These are phyloP conservation scores for Wickerhamiella spandovensis DNA, from an alignment of 805 yeast genomes.

Conservation along the genomic window DNA sequence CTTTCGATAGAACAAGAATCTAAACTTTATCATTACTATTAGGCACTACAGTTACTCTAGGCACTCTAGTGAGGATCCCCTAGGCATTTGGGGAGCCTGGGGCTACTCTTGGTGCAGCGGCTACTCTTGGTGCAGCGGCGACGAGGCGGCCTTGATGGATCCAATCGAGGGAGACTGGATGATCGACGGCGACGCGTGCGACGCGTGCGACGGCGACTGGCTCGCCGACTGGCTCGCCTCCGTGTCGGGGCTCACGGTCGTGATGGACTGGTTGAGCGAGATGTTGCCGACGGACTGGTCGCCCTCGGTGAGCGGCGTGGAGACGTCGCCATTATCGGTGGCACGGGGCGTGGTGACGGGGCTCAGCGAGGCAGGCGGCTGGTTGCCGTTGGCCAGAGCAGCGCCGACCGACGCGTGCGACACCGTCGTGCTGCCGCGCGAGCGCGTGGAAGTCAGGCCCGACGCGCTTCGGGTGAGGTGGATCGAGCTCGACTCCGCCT, in stretches of 20 bases:
- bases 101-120: too few species aligned
- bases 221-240: too few species aligned
- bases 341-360: neutral
- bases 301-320: neutral
- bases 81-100: too few species aligned
- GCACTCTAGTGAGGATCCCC: too few species aligned
- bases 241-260: neutral
- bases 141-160: neutral
- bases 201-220: too few species aligned
- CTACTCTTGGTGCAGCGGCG: too few species aligned
- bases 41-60: too few species aligned
- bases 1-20: too few species aligned
- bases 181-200: neutral
- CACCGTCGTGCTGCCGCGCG: neutral
- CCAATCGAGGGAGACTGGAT: neutral
- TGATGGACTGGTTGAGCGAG: neutral
- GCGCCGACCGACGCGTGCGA: neutral
- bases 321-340: neutral
- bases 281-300: neutral
- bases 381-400: neutral
- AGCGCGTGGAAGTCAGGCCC: neutral
- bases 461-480: neutral
- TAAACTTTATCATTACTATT: too few species aligned
- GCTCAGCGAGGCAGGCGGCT: neutral
- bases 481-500: neutral